Evolutionary conservation across 495 filamentous ascomycete genomes (phyloP), one percentile per base, ranked within the genome.

Genomic region (Neurospora sp.): DNA sequence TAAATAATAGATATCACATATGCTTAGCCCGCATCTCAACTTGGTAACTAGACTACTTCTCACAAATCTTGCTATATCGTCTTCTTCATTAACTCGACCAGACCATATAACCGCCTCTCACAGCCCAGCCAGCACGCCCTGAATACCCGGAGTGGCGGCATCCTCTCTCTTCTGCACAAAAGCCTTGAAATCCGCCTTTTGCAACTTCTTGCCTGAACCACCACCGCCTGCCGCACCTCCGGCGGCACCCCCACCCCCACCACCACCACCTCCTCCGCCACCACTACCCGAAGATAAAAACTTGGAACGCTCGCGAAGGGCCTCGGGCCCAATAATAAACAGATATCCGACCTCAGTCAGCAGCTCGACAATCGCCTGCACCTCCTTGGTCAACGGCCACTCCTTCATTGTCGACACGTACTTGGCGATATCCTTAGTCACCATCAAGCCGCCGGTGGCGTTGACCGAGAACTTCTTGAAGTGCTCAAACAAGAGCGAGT

Each of bases 341-440:
- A 99, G 82, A 81, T 93, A 97, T n/a, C 93, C 95, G 73, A 99
- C 93, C 83, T 98, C 96, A 41, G 92, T 89, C 72, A 98, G 79
- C 48, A 96, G 86, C 83, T 98, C 95, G 76, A 97, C 88, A 75
- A 87, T 87, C 53, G 85, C 85, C 76, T 89, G 88, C 40, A 93
- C 87, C 48, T 92, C 91, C 75, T 91, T 92, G 40, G 83, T 81
- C 18, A 95, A 86, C 27, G 91, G 88, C 91, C 93, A 97, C 61
- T 89, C 90, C 72, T 91, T 88, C 61, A 98, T 85, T 84, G 53
- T 61, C 68, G 93, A 89, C 6, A 92, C 90, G 79, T 99, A 99
- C 76, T 91, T 93, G 18, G 92, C 93, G 76, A 98, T 92, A 80
- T 99, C 96, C 85, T 97, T 97, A 68, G 91, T 94, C 37, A 98